Base-by-base conservation (phyloP, 2,329 filamentous ascomycete species). In the Alternaria incomplexa region DNA sequence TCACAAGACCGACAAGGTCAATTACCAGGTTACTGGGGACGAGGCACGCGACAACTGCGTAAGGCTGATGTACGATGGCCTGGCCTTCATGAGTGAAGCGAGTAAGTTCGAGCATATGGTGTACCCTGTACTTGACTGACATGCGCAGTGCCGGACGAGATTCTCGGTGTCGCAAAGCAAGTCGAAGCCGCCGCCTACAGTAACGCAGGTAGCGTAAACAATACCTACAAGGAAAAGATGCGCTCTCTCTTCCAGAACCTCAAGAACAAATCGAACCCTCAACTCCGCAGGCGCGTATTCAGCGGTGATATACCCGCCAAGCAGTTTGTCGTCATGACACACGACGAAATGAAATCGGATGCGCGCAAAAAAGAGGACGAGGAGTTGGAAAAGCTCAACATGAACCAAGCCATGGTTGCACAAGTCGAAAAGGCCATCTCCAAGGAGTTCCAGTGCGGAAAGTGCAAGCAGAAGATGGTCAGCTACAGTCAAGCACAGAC, bases 401-500 rank as follows among this genome's bases (percentile, higher is more conserved):
- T 98, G 92, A 93, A 93, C 84, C 93, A 95, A 81, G 93, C 96
- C 1, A 96, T 98, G 89, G 94, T 97, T 11, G 92, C 95, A 61
- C 91, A 94, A 85, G 91, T 89, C 17, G 91, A 97, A 82, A 96
- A 93, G 86, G 94, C 91, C 77, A 93, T 97, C 82, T 93, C 90
- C 78, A 91, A 91, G 78, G 92, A 90, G 61, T 86, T 98, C 75
- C 90, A 93, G 81, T 99, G 96, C 83, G 89, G 93, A 76, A 94
- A 93, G 81, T 99, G 96, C 83, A 92, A 92, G 74, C 87, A 97
- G 86, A 94, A 92, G 85, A 94, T 93, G 85, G 96, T 98, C 77
- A 93, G 91, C 81, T 99, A 99, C 82, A 93, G 89, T 52, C 96
- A 99, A 83, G 96, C 96, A 5, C 96, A 99, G 85, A 99, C 96